phyloP scores from a whole-genome alignment of 1,284 basidiomycete genomes.

The Pseudozyma sp. region DNA sequence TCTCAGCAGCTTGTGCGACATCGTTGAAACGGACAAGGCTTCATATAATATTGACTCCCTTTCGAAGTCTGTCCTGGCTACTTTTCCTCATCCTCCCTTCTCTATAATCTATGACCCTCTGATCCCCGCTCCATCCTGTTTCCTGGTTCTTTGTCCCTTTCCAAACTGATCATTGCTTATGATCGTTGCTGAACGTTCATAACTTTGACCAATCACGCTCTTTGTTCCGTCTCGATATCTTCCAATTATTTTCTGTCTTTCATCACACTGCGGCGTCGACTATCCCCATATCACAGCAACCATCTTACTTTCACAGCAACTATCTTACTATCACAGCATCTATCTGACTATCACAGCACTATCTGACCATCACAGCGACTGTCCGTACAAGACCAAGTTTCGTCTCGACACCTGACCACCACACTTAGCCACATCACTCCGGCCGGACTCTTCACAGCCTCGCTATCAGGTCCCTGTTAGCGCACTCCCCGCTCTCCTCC shows the following conservation, averaged over 20 bases:
- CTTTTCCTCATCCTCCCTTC: too few species aligned
- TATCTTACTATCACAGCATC: background rate
- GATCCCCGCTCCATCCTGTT: background rate
- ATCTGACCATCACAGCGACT: background rate
- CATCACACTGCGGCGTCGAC: conserved; percentile 13
- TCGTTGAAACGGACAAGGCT: too few species aligned
- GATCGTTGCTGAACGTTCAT: background rate
- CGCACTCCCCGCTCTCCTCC: background rate
- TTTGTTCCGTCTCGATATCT: background rate
- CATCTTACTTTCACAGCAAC: background rate
- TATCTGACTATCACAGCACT: background rate
- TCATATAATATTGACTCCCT: too few species aligned
- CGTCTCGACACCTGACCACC: too few species aligned
- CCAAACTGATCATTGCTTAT: background rate
- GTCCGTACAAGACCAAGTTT: background rate
- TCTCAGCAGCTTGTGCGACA: too few species aligned
- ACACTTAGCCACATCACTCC: too few species aligned
- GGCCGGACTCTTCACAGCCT: too few species aligned
- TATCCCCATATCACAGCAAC: background rate
- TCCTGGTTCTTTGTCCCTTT: background rate
- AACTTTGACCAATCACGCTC: conserved; percentile 6
- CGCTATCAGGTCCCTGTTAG: too few species aligned
- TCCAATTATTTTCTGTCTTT: conserved; percentile 10
- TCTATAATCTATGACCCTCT: background rate
- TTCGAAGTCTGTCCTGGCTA: too few species aligned